Percentiles rank a stretch among this genome's conserved stretches.
These are phyloP conservation scores for Rhynchosporium graminicola DNA, from an alignment of 2,329 filamentous ascomycete species.

Conservation along the genomic window DNA sequence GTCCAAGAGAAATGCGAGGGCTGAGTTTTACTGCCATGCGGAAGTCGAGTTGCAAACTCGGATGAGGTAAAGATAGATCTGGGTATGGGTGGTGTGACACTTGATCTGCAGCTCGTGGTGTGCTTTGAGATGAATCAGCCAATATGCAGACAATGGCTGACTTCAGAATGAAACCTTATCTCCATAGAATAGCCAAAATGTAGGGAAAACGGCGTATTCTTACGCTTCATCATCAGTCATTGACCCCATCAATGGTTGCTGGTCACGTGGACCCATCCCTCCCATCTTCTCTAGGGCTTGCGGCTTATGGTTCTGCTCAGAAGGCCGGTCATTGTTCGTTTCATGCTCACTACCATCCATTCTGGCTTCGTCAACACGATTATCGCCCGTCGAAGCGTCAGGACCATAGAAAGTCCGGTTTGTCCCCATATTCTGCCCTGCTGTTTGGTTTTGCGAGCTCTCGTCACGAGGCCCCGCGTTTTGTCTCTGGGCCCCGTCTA, in stretches of 20 bases:
- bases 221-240: constrained; percentile 8
- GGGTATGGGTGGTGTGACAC: constrained; percentile 40
- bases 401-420: constrained; percentile 31
- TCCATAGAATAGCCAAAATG: neutral
- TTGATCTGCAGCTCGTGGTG: constrained; percentile 24
- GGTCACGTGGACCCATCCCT: constrained; percentile 15
- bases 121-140: constrained; percentile 16
- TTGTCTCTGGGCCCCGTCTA: neutral
- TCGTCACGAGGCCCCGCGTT: neutral
- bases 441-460: constrained; percentile 3
- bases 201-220: neutral
- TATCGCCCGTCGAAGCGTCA: constrained; percentile 22
- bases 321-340: constrained; percentile 20
- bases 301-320: neutral
- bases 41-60: constrained; percentile 52
- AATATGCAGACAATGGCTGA: neutral
- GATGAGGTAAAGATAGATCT: constrained; percentile 47
- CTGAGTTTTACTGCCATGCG: constrained; percentile 51
- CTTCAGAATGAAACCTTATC: neutral
- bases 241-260: constrained; percentile 20
- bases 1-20: constrained; percentile 47
- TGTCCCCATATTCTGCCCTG: constrained; percentile 11
- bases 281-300: constrained; percentile 2
- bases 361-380: constrained; percentile 10
- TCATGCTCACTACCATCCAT: constrained; percentile 13